Evolutionary conservation across 2,329 filamentous ascomycete species (phyloP).

Genomic region (Sordariomycetes sp.): DNA sequence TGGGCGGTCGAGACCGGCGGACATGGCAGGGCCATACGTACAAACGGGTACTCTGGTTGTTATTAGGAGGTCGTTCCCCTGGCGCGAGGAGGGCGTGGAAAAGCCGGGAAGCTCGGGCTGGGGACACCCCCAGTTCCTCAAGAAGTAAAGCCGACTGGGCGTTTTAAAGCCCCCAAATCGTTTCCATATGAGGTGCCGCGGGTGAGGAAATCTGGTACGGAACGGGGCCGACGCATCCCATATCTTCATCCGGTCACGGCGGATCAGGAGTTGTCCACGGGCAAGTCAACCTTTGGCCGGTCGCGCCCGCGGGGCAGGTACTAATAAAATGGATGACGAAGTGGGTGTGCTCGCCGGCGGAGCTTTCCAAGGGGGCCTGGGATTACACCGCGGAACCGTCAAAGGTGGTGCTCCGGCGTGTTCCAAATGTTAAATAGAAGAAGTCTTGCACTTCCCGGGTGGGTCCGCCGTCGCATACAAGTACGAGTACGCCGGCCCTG

Average conservation of each 20-base stretch:
- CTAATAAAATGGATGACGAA: background rate
- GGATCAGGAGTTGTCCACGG: background rate
- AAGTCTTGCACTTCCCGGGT: background rate
- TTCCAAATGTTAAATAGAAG: too few species aligned
- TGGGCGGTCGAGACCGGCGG: background rate
- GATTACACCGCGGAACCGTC: background rate
- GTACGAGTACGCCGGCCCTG: background rate
- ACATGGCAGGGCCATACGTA: background rate
- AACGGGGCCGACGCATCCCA: background rate
- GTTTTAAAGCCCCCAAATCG: background rate
- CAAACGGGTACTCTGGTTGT: background rate
- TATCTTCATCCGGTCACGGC: background rate
- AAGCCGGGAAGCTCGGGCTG: background rate
- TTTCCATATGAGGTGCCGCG: background rate
- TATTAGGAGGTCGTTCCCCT: background rate
- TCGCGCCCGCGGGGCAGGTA: background rate
- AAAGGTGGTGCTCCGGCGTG: background rate
- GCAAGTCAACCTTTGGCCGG: background rate
- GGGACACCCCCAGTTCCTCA: background rate
- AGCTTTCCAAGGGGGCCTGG: background rate
- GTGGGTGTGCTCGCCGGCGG: background rate
- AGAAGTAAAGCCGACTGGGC: background rate
- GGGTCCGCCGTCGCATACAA: background rate
- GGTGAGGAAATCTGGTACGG: background rate
- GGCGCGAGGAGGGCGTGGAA: background rate